These are phyloP conservation scores for Tetracladium setigerum DNA, from an alignment of 495 filamentous ascomycete species.

Conservation along the genomic window DNA sequence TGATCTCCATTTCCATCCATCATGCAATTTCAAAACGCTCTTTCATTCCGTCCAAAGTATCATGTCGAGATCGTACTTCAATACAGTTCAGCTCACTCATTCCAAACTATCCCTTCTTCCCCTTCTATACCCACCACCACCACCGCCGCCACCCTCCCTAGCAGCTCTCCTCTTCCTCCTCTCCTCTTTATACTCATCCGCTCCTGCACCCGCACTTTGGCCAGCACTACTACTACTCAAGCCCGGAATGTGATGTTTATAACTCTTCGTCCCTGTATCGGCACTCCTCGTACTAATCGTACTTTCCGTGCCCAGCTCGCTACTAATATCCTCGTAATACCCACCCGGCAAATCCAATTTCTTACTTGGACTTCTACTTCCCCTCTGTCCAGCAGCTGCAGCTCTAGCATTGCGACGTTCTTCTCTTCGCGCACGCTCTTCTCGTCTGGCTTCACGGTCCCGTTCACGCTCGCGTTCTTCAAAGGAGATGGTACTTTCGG, in stretches of 20 bases:
- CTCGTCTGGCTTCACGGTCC: constrained; percentile 24
- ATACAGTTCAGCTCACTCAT: not conserved
- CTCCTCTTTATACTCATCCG: constrained; percentile 39
- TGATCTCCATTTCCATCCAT: too few species aligned
- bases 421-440: constrained; percentile 38
- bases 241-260: constrained; percentile 73
- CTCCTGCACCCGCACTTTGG: constrained; percentile 25
- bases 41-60: not conserved
- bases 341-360: constrained; percentile 16
- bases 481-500: constrained; percentile 28
- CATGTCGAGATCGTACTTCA: not conserved
- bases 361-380: constrained; percentile 19
- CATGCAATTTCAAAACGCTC: not conserved
- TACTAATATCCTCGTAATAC: constrained; percentile 10
- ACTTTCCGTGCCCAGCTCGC: too few species aligned
- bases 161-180: constrained; percentile 29
- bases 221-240: constrained; percentile 34
- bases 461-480: constrained; percentile 33
- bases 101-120: not conserved
- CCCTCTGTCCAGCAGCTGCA: constrained; percentile 39
- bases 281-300: too few species aligned
- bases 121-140: constrained; percentile 14
- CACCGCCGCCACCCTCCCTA: not conserved
- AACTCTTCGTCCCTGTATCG: constrained; percentile 69
- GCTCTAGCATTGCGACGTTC: constrained; percentile 32